Evolutionary conservation across 1,284 basidiomycete species (phyloP).

Genomic region (Ceratobasidium sp.): DNA sequence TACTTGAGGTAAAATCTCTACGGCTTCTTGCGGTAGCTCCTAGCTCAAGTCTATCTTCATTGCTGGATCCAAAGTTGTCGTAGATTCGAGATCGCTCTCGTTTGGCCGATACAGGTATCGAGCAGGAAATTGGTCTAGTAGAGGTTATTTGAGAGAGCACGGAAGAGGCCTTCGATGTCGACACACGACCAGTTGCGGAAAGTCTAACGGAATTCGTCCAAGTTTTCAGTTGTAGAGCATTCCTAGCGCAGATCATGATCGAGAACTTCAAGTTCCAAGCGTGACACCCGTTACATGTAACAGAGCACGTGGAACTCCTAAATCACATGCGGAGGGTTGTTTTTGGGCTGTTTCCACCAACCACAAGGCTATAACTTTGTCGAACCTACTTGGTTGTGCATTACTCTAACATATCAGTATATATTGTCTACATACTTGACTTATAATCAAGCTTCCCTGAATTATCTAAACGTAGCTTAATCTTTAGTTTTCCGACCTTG

Average conservation of each 20-base stretch:
- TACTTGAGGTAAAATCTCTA: not conserved
- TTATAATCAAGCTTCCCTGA: too few relatives aligned
- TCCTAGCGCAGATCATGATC: slow-evolving; percentile 6
- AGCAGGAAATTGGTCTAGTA: not conserved
- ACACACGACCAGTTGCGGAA: not conserved
- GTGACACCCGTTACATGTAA: not conserved
- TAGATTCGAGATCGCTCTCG: not conserved
- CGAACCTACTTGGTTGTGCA: too few relatives aligned
- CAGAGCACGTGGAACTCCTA: not conserved
- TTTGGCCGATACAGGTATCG: not conserved
- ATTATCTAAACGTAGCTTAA: too few relatives aligned
- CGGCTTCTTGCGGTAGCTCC: not conserved
- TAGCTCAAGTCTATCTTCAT: not conserved
- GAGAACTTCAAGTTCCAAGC: not conserved
- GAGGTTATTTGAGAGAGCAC: not conserved
- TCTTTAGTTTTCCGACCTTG: too few relatives aligned
- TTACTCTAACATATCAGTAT: too few relatives aligned
- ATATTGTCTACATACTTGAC: too few relatives aligned
- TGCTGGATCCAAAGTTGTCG: too few relatives aligned
- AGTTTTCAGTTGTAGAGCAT: not conserved
- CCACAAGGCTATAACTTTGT: too few relatives aligned
- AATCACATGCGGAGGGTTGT: not conserved
- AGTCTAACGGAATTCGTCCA: not conserved
- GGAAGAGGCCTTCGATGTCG: not conserved
- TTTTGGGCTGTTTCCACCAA: too few relatives aligned